Percentiles rank a stretch among this genome's conserved stretches.
These are phyloP conservation scores for Kluyveromyces siamensis DNA, from an alignment of 805 yeast genomes.

Conservation along the genomic window DNA sequence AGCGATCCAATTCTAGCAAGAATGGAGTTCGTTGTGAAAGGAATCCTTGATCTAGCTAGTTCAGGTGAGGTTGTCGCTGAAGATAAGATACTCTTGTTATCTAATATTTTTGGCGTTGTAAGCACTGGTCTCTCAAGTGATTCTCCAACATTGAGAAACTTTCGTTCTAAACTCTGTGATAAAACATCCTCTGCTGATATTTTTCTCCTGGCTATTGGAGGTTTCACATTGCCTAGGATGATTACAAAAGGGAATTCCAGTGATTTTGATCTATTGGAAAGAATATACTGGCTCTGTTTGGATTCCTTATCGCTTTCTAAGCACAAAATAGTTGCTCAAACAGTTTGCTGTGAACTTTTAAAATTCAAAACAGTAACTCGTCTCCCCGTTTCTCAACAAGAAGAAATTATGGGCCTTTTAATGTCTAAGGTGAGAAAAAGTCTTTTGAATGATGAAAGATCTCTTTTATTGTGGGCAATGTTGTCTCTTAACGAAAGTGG, in stretches of 20 bases:
- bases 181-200: not conserved
- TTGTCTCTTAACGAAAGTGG: slow-evolving; percentile 36
- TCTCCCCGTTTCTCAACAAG: not conserved
- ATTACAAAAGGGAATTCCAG: not conserved
- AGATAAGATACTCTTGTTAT: not conserved
- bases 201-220: not conserved
- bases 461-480: slow-evolving; percentile 48
- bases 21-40: not conserved
- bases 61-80: not conserved
- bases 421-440: slow-evolving; percentile 23
- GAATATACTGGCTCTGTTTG: not conserved
- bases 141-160: not conserved
- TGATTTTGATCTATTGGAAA: not conserved
- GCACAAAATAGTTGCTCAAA: slow-evolving; percentile 8
- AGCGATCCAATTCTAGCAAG: not conserved
- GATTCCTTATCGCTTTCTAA: not conserved
- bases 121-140: not conserved
- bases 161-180: not conserved
- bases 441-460: slow-evolving; percentile 49
- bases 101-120: not conserved
- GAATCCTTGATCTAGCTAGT: not conserved
- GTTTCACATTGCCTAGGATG: not conserved
- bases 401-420: not conserved
- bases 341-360: slow-evolving; percentile 2
- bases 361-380: not conserved